A percentile compares a stretch with the other conserved stretches of the same genome.
Evolutionary conservation across 2,329 filamentous ascomycete genomes (phyloP).

Genomic region (Coleophoma crateriformis): DNA sequence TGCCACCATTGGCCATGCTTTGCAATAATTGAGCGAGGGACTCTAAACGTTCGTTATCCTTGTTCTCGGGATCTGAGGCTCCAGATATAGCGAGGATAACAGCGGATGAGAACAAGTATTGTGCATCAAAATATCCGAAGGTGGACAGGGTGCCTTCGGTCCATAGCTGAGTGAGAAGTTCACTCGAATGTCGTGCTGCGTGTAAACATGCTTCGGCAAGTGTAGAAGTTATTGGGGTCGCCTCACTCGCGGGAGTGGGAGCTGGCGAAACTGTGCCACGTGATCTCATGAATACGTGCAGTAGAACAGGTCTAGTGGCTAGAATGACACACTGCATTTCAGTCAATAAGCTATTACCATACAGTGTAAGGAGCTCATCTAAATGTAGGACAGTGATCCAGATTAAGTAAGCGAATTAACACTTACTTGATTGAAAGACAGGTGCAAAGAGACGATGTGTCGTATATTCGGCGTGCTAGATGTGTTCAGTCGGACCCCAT

Average conservation of each 20-base stretch:
- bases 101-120: constrained; percentile 40
- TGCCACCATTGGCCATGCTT: constrained; percentile 33
- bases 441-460: constrained; percentile 29
- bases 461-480: constrained; percentile 27
- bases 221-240: constrained; percentile 23
- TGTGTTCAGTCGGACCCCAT: constrained; percentile 26
- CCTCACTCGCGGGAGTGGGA: neutral
- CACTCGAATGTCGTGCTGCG: constrained; percentile 37
- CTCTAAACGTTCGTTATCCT: constrained; percentile 35
- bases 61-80: constrained; percentile 26
- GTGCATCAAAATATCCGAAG: constrained; percentile 40
- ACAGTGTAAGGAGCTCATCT: too few species aligned
- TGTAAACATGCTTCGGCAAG: constrained; percentile 38
- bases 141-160: constrained; percentile 39
- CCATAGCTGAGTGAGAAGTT: constrained; percentile 37
- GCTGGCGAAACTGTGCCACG: constrained; percentile 17
- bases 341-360: too few species aligned
- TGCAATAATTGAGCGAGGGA: constrained; percentile 31
- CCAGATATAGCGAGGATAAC: constrained; percentile 39
- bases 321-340: constrained; percentile 30
- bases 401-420: too few species aligned
- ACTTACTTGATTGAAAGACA: constrained; percentile 29
- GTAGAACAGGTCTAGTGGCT: constrained; percentile 31
- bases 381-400: too few species aligned
- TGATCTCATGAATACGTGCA: constrained; percentile 32